These are phyloP conservation scores for Scheffersomyces parashehatae DNA, from an alignment of 1,139 yeast genomes.

Conservation along the genomic window DNA sequence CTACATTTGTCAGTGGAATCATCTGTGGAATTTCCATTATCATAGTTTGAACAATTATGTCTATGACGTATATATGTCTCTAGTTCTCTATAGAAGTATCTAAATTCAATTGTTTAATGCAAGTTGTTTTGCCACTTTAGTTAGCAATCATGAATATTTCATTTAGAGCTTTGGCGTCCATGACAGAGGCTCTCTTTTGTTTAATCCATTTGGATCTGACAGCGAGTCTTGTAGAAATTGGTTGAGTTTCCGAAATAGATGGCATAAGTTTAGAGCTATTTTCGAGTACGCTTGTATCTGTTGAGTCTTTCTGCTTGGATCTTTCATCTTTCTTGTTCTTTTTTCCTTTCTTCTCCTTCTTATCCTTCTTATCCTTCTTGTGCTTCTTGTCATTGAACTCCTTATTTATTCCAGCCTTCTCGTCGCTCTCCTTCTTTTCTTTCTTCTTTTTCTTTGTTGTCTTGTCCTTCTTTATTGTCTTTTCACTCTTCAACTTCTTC, in stretches of 20 bases:
- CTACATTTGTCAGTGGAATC: conserved; percentile 34
- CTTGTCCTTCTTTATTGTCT: conserved; percentile 24
- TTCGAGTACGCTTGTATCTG: conserved; percentile 12
- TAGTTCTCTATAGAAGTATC: background rate
- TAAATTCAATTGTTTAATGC: background rate
- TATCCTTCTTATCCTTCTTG: too few species aligned
- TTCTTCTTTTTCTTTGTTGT: conserved; percentile 22
- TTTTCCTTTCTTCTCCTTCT: conserved; percentile 15
- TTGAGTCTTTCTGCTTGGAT: conserved; percentile 18
- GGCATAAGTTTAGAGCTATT: conserved; percentile 3
- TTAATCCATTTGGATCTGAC: conserved; percentile 84
- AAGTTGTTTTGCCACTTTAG: conserved; percentile 10
- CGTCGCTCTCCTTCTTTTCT: conserved; percentile 27
- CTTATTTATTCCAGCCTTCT: conserved; percentile 16
- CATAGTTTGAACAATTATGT: conserved; percentile 22
- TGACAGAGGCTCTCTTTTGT: conserved; percentile 86
- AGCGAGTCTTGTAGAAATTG: conserved; percentile 64
- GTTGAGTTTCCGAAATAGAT: conserved; percentile 14
- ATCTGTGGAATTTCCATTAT: conserved; percentile 42
- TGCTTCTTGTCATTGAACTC: conserved; percentile 22
- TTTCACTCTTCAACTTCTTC: conserved; percentile 25
- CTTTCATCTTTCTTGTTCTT: conserved; percentile 16
- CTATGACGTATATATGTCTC: background rate
- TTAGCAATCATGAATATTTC: conserved; percentile 87
- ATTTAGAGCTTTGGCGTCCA: conserved; percentile 84